Base-by-base conservation (phyloP, 2,329 filamentous ascomycete genomes). In the Xylariaceae sp. region DNA sequence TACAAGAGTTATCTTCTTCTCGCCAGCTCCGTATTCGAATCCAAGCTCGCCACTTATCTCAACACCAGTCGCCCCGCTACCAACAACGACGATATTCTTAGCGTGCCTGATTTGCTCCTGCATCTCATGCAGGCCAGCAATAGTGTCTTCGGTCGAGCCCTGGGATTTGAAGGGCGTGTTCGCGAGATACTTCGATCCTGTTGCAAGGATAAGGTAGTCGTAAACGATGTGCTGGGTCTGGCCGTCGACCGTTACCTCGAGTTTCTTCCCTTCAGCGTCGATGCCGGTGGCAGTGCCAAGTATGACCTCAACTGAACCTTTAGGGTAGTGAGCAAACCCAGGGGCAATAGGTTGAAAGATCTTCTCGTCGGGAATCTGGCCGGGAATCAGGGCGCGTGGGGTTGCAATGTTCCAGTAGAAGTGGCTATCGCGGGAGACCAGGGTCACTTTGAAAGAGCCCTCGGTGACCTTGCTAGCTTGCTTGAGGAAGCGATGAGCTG, bases 361-460 rank as follows among this genome's bases (percentile, higher is more conserved):
- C 37, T 55, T 22, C 10, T 55, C 49, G 34, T 55, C 51, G 14
- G 51, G 33, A 19, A 54, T 45, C n/a, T 50, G 40, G 8, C 47
- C 50, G 3, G 51, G 45, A 21, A 54, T 37, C 2, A 55, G 40
- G 12, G 41, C 53, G n/a, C 51, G 47, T 7, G 47, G 44, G 3
- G 53, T 43, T 3, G 53, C 53, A 16, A 56, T 45, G 38, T 52
- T 55, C 53, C 53, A 55, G 37, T 49, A 55, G 40, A 55, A 55
- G 23, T 55, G 53, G 23, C 46, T 52, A 38, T 54, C 53, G 2
- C 50, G 50, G n/a, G 53, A 54, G 22, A 55, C 29, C 8, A 55
- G 49, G n/a, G n/a, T n/a, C n/a, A n/a, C n/a, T 29, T 29, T 29
- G 33, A 38, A 67, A 42, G 74, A 71, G 49, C 70, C 72, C 2